These are phyloP conservation scores for Candida ortonii DNA, from an alignment of 805 yeast species.

Conservation along the genomic window DNA sequence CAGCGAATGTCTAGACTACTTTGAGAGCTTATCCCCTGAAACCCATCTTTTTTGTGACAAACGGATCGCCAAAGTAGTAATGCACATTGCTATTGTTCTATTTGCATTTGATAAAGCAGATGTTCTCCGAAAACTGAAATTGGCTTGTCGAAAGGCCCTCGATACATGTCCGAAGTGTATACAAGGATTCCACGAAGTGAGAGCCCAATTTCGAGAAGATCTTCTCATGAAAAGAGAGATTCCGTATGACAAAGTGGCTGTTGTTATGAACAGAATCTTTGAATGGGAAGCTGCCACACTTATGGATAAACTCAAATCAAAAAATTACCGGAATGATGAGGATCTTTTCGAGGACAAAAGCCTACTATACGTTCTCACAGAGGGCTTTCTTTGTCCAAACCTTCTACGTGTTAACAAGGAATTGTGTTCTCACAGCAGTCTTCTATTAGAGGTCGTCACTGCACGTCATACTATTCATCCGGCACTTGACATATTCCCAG, in stretches of 20 bases:
- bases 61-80: constrained; percentile 48
- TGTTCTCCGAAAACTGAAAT: constrained; percentile 10
- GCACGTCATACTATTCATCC: constrained; percentile 14
- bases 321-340: constrained; percentile 23
- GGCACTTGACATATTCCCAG: constrained; percentile 38
- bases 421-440: constrained; percentile 37
- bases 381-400: constrained; percentile 52
- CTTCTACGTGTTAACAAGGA: constrained; percentile 40
- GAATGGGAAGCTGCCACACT: constrained; percentile 28
- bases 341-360: constrained; percentile 25
- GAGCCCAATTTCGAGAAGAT: constrained; percentile 48
- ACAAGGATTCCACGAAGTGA: constrained; percentile 48
- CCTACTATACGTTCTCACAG: constrained; percentile 37
- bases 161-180: constrained; percentile 54
- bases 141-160: constrained; percentile 32
- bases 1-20: constrained; percentile 35
- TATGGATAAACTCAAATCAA: constrained; percentile 12
- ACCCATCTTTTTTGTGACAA: constrained; percentile 58
- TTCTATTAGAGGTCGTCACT: constrained; percentile 31
- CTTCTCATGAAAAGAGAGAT: constrained; percentile 48
- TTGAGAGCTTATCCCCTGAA: constrained; percentile 12
- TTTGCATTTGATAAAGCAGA: constrained; percentile 41
- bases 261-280: constrained; percentile 23
- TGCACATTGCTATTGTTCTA: constrained; percentile 41
- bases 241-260: constrained; percentile 21